Evolutionary conservation across 129 eudicot species (phyloP).

Genomic region (Tanacetum coccineum): DNA sequence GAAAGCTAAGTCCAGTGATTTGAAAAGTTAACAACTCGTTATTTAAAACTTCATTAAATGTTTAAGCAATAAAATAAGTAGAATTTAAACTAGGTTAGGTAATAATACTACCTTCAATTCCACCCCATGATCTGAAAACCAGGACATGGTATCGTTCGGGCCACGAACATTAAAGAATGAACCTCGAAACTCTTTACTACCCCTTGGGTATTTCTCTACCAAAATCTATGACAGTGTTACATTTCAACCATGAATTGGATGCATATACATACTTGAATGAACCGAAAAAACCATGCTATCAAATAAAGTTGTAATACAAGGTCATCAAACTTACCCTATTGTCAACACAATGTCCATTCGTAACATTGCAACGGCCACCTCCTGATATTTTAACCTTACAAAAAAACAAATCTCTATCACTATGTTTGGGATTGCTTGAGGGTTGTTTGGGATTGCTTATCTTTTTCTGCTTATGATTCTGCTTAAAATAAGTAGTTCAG

Average conservation of each 20-base stretch:
- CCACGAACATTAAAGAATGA: constrained; percentile 79
- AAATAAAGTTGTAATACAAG: too few species aligned
- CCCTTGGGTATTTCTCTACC: constrained; percentile 89
- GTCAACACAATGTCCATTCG: constrained; percentile 83
- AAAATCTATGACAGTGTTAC: constrained; percentile 43
- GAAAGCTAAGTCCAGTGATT: constrained; percentile 1
- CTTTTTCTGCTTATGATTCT: too few species aligned
- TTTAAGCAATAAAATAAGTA: not conserved
- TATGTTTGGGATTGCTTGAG: too few species aligned
- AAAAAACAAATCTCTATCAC: constrained; percentile 2
- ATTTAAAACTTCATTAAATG: not conserved
- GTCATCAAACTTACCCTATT: constrained; percentile 45
- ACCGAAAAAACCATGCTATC: not conserved
- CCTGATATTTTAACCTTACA: constrained; percentile 89
- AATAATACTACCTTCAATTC: constrained; percentile 58
- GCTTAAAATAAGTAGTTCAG: too few species aligned
- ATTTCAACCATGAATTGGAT: constrained; percentile 13
- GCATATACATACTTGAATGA: not conserved
- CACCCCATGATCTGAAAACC: constrained; percentile 88
- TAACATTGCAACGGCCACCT: constrained; percentile 94
- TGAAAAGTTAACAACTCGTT: not conserved
- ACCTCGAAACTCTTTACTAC: constrained; percentile 77
- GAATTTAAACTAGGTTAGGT: constrained; percentile 14
- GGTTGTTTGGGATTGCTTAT: too few species aligned
- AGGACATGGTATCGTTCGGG: constrained; percentile 82